Conservation (phyloP, 2,329 filamentous ascomycete species). For the Phaeosphaeria sp. region DNA sequence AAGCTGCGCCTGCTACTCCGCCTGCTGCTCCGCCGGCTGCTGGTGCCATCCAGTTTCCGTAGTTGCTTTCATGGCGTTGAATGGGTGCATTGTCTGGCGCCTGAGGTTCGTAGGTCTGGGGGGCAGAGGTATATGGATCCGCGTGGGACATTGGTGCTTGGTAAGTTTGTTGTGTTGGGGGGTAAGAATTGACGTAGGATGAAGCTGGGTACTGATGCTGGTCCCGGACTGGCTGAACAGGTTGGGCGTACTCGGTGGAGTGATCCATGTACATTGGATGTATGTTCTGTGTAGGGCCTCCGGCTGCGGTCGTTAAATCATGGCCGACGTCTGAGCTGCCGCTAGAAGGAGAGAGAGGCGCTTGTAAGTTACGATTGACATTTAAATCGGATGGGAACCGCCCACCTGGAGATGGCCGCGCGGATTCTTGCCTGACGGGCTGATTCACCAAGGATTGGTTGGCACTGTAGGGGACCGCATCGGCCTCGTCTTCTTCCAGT, state of each 20-base stretch:
- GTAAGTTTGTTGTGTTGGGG: constrained; percentile 15
- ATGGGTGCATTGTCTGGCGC: constrained; percentile 7
- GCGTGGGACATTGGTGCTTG: constrained; percentile 3
- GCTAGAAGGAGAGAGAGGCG: constrained; percentile 80
- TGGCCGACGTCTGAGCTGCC: constrained; percentile 72
- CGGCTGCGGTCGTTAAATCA: constrained; percentile 66
- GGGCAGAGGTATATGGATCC: constrained; percentile 15
- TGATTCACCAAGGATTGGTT: constrained; percentile 55
- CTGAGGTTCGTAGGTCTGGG: constrained; percentile 10
- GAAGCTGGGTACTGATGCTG: constrained; percentile 20
- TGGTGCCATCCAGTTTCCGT: constrained; percentile 63
- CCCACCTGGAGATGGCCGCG: constrained; percentile 88
- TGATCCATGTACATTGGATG: constrained; percentile 31
- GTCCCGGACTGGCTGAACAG: constrained; percentile 15
- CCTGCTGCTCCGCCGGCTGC: constrained; percentile 53
- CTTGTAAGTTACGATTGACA: constrained; percentile 84
- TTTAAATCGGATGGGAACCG: constrained; percentile 95
- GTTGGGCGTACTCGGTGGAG: constrained; percentile 23
- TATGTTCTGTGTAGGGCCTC: constrained; percentile 56
- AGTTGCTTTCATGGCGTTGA: constrained; percentile 50
- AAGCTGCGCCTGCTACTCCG: constrained; percentile 51
- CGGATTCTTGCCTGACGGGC: constrained; percentile 53
- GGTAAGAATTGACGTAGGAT: constrained; percentile 23
- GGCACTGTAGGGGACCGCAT: constrained; percentile 69
- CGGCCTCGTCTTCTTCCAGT: constrained; percentile 64